phyloP scores from a whole-genome alignment of 1,139 yeast genomes.

The Geotrichum fermentans region DNA sequence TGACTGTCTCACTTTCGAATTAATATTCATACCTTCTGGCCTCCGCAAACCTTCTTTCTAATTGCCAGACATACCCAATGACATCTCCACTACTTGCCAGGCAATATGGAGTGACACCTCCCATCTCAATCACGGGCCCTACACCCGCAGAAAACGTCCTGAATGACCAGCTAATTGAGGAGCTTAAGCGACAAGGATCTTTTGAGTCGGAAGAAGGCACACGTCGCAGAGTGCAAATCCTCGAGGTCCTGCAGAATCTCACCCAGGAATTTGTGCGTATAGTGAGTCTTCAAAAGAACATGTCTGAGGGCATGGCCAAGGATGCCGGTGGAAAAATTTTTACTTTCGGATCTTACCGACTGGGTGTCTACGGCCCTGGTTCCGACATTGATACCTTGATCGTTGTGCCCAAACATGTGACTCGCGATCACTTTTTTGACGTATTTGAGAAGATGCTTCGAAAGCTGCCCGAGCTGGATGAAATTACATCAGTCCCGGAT shows the following conservation, averaged over 20 bases:
- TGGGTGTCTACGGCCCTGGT: constrained; percentile 97
- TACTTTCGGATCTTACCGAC: constrained; percentile 87
- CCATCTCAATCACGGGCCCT: constrained; percentile 79
- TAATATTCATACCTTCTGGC: too few relatives aligned
- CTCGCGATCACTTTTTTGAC: constrained; percentile 79
- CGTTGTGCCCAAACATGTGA: constrained; percentile 94
- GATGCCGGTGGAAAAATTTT: constrained; percentile 97
- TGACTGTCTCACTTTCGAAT: too few relatives aligned
- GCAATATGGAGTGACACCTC: constrained; percentile 76
- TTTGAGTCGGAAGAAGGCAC: constrained; percentile 85
- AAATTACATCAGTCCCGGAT: constrained; percentile 88
- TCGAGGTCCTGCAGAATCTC: constrained; percentile 63
- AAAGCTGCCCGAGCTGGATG: constrained; percentile 74
- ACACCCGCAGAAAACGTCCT: constrained; percentile 70
- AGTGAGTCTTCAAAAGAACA: constrained; percentile 74
- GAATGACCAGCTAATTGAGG: constrained; percentile 72
- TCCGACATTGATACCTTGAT: constrained; percentile 94
- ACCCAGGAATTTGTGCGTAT: constrained; percentile 75
- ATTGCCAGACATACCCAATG: too few relatives aligned
- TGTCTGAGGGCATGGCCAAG: constrained; percentile 95
- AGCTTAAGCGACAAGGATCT: constrained; percentile 76
- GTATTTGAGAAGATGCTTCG: constrained; percentile 67
- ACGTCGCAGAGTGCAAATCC: constrained; percentile 69
- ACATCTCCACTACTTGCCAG: neutral
- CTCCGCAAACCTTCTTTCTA: too few relatives aligned